phyloP scores from a whole-genome alignment of 805 yeast species.

The Teunomyces pallodes region DNA sequence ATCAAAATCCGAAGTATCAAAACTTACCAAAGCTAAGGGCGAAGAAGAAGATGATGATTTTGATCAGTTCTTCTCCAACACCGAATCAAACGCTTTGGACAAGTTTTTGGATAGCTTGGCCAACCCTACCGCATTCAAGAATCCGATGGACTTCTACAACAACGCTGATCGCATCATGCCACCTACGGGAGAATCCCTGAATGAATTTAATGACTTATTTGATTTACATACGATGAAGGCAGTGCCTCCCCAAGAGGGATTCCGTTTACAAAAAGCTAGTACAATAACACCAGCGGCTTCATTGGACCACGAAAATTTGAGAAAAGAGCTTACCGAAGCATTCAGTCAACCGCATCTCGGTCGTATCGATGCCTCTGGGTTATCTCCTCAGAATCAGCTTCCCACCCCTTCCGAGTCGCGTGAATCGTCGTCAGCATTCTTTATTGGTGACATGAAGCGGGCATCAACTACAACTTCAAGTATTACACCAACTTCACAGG shows the following conservation, averaged over 20 bases:
- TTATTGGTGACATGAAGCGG: slow-evolving; percentile 6
- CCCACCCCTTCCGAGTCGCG: slow-evolving; percentile 37
- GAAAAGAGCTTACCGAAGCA: slow-evolving; percentile 31
- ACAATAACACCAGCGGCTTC: neutral
- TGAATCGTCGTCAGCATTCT: slow-evolving; percentile 13
- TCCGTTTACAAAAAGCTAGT: slow-evolving; percentile 5
- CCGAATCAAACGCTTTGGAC: slow-evolving; percentile 39
- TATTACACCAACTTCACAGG: slow-evolving; percentile 8
- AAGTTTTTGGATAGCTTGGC: slow-evolving; percentile 41
- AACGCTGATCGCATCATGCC: neutral
- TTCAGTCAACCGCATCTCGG: slow-evolving; percentile 27
- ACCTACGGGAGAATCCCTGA: slow-evolving; percentile 2
- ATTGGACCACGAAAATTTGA: slow-evolving; percentile 13
- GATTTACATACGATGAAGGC: slow-evolving; percentile 32
- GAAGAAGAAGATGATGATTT: slow-evolving; percentile 25
- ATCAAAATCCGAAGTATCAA: neutral
- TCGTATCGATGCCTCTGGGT: slow-evolving; percentile 6
- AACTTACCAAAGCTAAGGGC: neutral
- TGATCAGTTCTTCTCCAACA: slow-evolving; percentile 35
- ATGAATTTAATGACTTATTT: slow-evolving; percentile 16
- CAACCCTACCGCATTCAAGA: slow-evolving; percentile 26
- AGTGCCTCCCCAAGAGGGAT: slow-evolving; percentile 5
- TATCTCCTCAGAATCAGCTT: slow-evolving; percentile 17
- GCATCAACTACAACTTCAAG: slow-evolving; percentile 4
- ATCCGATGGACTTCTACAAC: slow-evolving; percentile 5